phyloP scores from a whole-genome alignment of 2,329 filamentous ascomycete species.

The Pseudopithomyces chartarum region DNA sequence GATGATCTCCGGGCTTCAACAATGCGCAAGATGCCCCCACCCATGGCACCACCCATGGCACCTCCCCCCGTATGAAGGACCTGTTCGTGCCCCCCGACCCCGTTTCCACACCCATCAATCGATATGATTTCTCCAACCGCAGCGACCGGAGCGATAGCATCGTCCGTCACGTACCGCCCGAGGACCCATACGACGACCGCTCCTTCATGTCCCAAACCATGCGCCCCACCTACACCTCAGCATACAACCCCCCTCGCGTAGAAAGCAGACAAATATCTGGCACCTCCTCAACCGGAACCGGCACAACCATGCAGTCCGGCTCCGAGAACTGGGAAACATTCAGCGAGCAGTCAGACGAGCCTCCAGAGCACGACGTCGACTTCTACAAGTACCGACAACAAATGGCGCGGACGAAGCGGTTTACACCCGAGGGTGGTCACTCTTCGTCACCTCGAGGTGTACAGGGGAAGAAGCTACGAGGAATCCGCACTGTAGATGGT shows the following conservation, averaged over 20 bases:
- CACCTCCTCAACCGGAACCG: constrained; percentile 59
- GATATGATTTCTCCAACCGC: constrained; percentile 43
- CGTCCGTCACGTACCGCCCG: constrained; percentile 67
- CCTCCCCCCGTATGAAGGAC: constrained; percentile 93
- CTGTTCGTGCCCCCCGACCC: constrained; percentile 63
- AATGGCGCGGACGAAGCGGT: constrained; percentile 69
- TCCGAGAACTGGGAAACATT: constrained; percentile 99
- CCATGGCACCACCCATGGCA: constrained; percentile 65
- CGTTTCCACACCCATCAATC: constrained; percentile 50
- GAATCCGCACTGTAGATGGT: constrained; percentile 54
- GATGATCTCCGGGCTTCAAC: constrained; percentile 29
- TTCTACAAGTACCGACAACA: constrained; percentile 78
- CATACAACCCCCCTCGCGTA: constrained; percentile 25
- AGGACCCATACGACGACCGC: constrained; percentile 79
- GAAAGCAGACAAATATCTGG: constrained; percentile 71
- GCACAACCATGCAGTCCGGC: constrained; percentile 71
- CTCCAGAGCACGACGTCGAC: constrained; percentile 70
- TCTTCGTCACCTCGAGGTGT: constrained; percentile 37
- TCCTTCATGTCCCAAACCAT: constrained; percentile 40
- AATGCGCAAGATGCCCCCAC: constrained; percentile 49
- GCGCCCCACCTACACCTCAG: constrained; percentile 30
- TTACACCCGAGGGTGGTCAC: constrained; percentile 48
- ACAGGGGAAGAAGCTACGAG: constrained; percentile 44
- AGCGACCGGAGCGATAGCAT: constrained; percentile 61
- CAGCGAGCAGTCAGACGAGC: constrained; percentile 77